Percentiles rank a stretch among this genome's conserved stretches.
These are phyloP conservation scores for Leccinellum albellum DNA, from an alignment of 768 basidiomycete genomes.

Conservation along the genomic window DNA sequence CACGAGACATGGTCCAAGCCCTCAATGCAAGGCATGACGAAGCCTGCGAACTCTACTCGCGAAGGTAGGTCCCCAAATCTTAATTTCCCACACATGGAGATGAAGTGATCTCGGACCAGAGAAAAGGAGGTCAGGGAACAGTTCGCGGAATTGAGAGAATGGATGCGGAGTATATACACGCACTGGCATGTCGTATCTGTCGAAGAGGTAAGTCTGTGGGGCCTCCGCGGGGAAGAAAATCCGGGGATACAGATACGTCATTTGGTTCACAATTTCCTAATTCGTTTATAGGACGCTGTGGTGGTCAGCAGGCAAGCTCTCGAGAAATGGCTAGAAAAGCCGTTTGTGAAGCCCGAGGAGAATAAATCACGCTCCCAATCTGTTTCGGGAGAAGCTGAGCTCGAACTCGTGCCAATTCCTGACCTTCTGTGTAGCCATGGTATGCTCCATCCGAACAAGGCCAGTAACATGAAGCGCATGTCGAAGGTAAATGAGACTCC, in stretches of 20 bases:
- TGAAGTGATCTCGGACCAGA: slow-evolving; percentile 31
- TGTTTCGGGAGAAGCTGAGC: slow-evolving; percentile 14
- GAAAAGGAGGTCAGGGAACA: slow-evolving; percentile 37
- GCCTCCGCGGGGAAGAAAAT: slow-evolving; percentile 1
- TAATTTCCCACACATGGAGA: slow-evolving; percentile 14
- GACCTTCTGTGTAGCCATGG: slow-evolving; percentile 64
- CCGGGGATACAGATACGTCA: slow-evolving; percentile 7
- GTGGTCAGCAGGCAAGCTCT: slow-evolving; percentile 61
- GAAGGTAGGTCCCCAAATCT: slow-evolving; percentile 39
- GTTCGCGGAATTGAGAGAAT: slow-evolving; percentile 50
- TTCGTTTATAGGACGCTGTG: slow-evolving; percentile 43
- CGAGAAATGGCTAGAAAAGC: slow-evolving; percentile 55
- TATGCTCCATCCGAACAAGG: slow-evolving; percentile 56
- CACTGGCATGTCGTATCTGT: slow-evolving; percentile 53
- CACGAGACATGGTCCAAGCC: slow-evolving; percentile 47
- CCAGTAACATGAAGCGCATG: slow-evolving; percentile 65
- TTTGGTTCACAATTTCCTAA: slow-evolving; percentile 10
- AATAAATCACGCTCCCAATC: slow-evolving; percentile 18
- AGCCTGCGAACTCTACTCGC: slow-evolving; percentile 46
- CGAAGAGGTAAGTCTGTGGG: slow-evolving; percentile 41
- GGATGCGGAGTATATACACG: slow-evolving; percentile 57
- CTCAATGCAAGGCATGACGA: slow-evolving; percentile 56
- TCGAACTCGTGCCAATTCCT: slow-evolving; percentile 29
- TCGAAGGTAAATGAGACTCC: slow-evolving; percentile 38
- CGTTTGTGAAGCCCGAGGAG: slow-evolving; percentile 20